Evolutionary conservation across 257 asterid species (phyloP).

Genomic region (Penstemon barbatus): DNA sequence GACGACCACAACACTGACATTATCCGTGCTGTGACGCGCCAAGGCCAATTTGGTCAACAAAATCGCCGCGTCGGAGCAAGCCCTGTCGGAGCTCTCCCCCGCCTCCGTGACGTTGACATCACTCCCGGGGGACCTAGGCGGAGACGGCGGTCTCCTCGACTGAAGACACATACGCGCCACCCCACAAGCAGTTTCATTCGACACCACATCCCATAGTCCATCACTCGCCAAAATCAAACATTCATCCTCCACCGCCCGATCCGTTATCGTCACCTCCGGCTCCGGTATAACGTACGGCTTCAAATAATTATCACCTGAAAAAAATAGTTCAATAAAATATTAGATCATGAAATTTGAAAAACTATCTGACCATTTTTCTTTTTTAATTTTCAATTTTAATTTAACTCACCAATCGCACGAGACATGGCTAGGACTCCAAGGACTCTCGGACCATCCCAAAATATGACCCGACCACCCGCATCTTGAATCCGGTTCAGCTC

Average conservation of each 20-base stretch:
- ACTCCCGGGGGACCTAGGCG: constrained; percentile 53
- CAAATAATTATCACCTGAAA: constrained; percentile 76
- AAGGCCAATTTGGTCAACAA: constrained; percentile 85
- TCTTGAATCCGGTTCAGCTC: constrained; percentile 77
- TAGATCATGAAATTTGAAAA: no score
- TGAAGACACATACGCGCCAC: constrained; percentile 89
- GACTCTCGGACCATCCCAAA: constrained; percentile 91
- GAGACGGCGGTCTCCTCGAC: constrained; percentile 51
- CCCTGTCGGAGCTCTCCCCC: constrained; percentile 72
- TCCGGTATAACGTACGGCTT: constrained; percentile 86
- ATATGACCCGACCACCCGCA: constrained; percentile 94
- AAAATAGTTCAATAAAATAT: background rate
- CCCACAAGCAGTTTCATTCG: constrained; percentile 87
- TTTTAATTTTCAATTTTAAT: background rate
- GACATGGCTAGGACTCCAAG: constrained; percentile 95
- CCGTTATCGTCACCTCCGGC: constrained; percentile 79
- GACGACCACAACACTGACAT: constrained; percentile 82
- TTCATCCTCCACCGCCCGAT: constrained; percentile 67
- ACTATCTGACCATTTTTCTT: no score
- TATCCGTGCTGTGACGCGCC: constrained; percentile 85
- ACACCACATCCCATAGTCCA: constrained; percentile 92
- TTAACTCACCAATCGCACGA: constrained; percentile 58
- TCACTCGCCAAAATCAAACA: constrained; percentile 84
- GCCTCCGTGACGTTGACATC: constrained; percentile 39
- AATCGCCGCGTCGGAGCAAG: constrained; percentile 91